Base-by-base conservation (phyloP, 306 rosid genomes). In the Pyrus bretschneideri region DNA sequence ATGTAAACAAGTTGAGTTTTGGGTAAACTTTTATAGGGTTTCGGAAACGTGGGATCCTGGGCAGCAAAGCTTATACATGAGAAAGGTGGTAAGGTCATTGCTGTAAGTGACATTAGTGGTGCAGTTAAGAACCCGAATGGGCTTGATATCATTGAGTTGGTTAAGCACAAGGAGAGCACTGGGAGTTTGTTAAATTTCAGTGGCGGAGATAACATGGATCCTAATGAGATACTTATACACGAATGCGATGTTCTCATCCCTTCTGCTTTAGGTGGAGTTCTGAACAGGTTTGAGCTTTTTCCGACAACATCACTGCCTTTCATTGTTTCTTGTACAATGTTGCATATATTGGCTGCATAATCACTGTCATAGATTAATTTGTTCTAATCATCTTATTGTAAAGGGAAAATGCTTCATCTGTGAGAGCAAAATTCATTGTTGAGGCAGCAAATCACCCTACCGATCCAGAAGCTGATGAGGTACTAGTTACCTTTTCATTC, bases 21-120 rank as follows among this genome's bases (percentile, higher is more conserved):
- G 4, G 51, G 11, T 70, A 31, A 64, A 62, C 9, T 55, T 67
- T 51, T 25, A 11, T 25, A 92, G 98, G 97, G 98, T 80, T 95
- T 92, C 79, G 98, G 98, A 62, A 95, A 95, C 67, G 97, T 95
- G 71, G 92, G 92, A 61, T 80, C 88, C 30, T 88, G 92, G 90
- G 90, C 83, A 62, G 90, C 90, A 10, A 84, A 12, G 76, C 83
- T 86, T 4, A 78, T 84, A 76, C 87, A 80, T 6, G 88, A 86
- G 83, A 78, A 57, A 66, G 90, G 90, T 14, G 90, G 92, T 19
- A 88, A 86, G 79, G 60, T 88, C 62, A 44, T 86, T 73, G 92
- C 87, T 71, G 83, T 88, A 22, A 88, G 90, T 72, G 92, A 86
- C 61, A 78, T 88, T 67, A 88, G 84, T 11, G 92, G 92, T 13